Evolutionary conservation across 225 moss, liverwort and hornwort species (phyloP).

Genomic region (Pseudisothecium myosuroides): DNA sequence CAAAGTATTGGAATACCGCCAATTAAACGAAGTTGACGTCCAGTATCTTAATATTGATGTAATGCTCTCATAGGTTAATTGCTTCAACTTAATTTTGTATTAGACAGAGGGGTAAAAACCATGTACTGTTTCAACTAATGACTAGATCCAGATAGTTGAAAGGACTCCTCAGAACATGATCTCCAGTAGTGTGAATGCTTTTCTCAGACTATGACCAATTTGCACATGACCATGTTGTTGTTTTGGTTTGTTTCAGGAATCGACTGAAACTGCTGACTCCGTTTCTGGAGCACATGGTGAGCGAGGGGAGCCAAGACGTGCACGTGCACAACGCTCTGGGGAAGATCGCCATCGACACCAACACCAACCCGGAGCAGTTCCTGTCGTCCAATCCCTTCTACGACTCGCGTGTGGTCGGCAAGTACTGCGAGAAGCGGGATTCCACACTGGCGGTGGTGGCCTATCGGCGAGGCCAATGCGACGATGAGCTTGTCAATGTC

Average conservation of each 20-base stretch:
- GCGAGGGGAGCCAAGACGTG: slow-evolving; percentile 89
- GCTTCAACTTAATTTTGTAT: not conserved
- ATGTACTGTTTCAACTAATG: not conserved
- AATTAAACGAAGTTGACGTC: not conserved
- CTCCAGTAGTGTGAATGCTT: not conserved
- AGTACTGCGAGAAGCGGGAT: slow-evolving; percentile 94
- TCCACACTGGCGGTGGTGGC: slow-evolving; percentile 84
- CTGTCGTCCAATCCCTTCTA: slow-evolving; percentile 77
- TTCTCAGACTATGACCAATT: not conserved
- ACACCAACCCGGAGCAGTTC: slow-evolving; percentile 85
- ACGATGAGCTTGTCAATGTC: slow-evolving; percentile 89
- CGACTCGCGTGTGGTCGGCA: slow-evolving; percentile 72
- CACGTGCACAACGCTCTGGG: slow-evolving; percentile 91
- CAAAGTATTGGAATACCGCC: not conserved
- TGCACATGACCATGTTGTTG: not conserved
- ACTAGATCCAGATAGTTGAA: not conserved
- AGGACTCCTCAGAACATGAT: not conserved
- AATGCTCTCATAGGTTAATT: not conserved
- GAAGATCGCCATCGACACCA: slow-evolving; percentile 74
- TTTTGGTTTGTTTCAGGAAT: slow-evolving; percentile 28
- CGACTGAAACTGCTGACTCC: slow-evolving; percentile 70
- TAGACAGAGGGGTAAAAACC: not conserved
- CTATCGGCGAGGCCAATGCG: slow-evolving; percentile 83
- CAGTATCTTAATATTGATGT: not conserved
- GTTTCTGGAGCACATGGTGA: slow-evolving; percentile 81